Base-by-base conservation (phyloP, 768 basidiomycete species). In the Russula foetens region DNA sequence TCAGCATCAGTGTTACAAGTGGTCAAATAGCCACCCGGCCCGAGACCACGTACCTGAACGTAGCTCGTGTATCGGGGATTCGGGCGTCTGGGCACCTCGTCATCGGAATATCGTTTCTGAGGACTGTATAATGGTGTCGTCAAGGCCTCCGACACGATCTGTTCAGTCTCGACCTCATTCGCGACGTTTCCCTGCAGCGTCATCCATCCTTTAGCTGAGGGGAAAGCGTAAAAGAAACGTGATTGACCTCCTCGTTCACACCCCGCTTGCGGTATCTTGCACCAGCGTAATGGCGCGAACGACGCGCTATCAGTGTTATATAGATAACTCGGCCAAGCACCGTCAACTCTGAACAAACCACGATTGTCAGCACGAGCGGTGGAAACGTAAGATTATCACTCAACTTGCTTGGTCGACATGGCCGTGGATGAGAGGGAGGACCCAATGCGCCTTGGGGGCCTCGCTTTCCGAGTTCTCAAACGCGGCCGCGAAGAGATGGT, bases 81-180 rank as follows among this genome's bases (percentile, higher is more conserved):
- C 0, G 86, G 85, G 3, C 81, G 75, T 26, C 74, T 41, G 66
- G 71, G 8, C 66, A 71, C 21, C 69, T 68, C 2, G 66, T 56
- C 8, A 69, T 65, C 15, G 75, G 74, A 43, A 48, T 70, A 67
- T 33, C 75, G 72, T 7, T 69, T 66, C 12, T 77, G 74, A 9
- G 90, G 90, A 65, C 80, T 87, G 69, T 93, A 92, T 70, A 97
- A 95, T 0, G 93, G 84, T 0, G 93, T 95, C 0, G 90, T 95
- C 6, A 91, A 70, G 0, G 90, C 88, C 69, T 96, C 94, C 8
- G 87, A 89, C 0, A 96, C 92, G 53, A 99, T 96, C 69, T 99
- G 97, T 71, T 99, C 97, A 0, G 94, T 97, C 74, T 99, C 97
- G 2, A 99, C 97, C 72, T 98, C 97, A 69, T 99, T 99, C 3